phyloP scores from a whole-genome alignment of 2,329 filamentous ascomycete genomes.

The Cylindrodendrum hubeiense region DNA sequence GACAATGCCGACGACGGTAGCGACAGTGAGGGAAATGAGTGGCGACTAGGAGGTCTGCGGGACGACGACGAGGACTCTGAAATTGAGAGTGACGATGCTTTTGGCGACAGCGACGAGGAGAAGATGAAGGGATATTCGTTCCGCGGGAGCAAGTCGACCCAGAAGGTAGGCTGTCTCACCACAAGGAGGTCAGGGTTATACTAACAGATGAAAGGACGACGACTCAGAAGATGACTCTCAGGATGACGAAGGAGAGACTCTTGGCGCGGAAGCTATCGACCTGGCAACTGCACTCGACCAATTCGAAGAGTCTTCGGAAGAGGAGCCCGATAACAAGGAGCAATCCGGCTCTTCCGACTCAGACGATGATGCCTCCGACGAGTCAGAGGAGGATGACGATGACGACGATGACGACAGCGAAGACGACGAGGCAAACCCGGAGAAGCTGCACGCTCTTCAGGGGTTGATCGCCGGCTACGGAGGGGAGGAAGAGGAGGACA shows the following conservation, averaged over 20 bases:
- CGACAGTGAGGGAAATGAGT: slow-evolving; percentile 88
- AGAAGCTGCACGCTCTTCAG: slow-evolving; percentile 74
- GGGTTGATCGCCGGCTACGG: slow-evolving; percentile 77
- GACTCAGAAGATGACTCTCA: slow-evolving; percentile 69
- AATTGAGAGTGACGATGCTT: slow-evolving; percentile 80
- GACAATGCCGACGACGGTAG: slow-evolving; percentile 79
- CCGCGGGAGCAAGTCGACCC: slow-evolving; percentile 58
- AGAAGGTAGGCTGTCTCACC: slow-evolving; percentile 41
- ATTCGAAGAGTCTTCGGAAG: slow-evolving; percentile 62
- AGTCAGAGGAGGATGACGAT: slow-evolving; percentile 61
- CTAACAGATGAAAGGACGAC: slow-evolving; percentile 55
- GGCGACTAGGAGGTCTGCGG: slow-evolving; percentile 76
- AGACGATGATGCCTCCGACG: slow-evolving; percentile 55
- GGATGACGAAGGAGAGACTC: slow-evolving; percentile 68
- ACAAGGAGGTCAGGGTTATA: not conserved
- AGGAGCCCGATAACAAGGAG: slow-evolving; percentile 60
- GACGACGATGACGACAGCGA: slow-evolving; percentile 65
- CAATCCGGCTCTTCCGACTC: slow-evolving; percentile 60
- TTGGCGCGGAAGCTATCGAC: slow-evolving; percentile 71
- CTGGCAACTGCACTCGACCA: slow-evolving; percentile 69
- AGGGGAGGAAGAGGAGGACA: slow-evolving; percentile 70
- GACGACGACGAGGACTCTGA: slow-evolving; percentile 73
- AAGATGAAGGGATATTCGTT: slow-evolving; percentile 80
- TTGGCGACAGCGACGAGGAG: slow-evolving; percentile 90
- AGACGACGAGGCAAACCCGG: slow-evolving; percentile 60